Evolutionary conservation across 352 stramenopile genomes (phyloP).

Genomic region (Globisporangium okanoganense): DNA sequence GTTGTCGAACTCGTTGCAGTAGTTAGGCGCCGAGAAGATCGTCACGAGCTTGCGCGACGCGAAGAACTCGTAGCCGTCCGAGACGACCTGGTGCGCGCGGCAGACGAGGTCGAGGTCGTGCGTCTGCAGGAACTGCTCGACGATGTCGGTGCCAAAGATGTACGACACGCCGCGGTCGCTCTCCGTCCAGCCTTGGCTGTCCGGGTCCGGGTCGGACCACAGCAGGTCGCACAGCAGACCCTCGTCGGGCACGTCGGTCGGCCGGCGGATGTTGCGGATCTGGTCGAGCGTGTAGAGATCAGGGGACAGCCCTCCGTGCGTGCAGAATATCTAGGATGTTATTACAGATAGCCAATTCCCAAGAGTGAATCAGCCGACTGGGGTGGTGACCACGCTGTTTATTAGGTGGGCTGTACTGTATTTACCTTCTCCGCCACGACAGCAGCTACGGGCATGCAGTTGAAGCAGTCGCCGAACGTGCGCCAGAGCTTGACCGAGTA

Average conservation of each 20-base stretch:
- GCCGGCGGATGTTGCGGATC: slow-evolving; percentile 88
- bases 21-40: slow-evolving; percentile 99
- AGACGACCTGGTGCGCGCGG: slow-evolving; percentile 98
- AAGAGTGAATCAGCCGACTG: neutral
- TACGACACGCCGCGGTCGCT: slow-evolving; percentile 98
- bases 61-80: slow-evolving; percentile 99
- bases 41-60: slow-evolving; percentile 97
- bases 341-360: neutral
- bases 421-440: slow-evolving; percentile 93
- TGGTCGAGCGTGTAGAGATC: slow-evolving; percentile 97
- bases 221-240: slow-evolving; percentile 83
- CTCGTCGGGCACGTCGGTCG: slow-evolving; percentile 83
- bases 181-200: slow-evolving; percentile 92
- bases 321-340: slow-evolving; percentile 93
- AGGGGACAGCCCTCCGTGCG: slow-evolving; percentile 91
- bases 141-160: slow-evolving; percentile 98
- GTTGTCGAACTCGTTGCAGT: slow-evolving; percentile 99
- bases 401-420: neutral
- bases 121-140: slow-evolving; percentile 94
- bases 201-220: slow-evolving; percentile 84
- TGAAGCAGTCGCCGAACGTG: slow-evolving; percentile 98
- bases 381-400: neutral
- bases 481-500: slow-evolving; percentile 93
- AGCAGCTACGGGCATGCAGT: slow-evolving; percentile 96
- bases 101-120: slow-evolving; percentile 98